Evolutionary conservation across 2,329 filamentous ascomycete species (phyloP).

Genomic region (Penicillium concentricum): DNA sequence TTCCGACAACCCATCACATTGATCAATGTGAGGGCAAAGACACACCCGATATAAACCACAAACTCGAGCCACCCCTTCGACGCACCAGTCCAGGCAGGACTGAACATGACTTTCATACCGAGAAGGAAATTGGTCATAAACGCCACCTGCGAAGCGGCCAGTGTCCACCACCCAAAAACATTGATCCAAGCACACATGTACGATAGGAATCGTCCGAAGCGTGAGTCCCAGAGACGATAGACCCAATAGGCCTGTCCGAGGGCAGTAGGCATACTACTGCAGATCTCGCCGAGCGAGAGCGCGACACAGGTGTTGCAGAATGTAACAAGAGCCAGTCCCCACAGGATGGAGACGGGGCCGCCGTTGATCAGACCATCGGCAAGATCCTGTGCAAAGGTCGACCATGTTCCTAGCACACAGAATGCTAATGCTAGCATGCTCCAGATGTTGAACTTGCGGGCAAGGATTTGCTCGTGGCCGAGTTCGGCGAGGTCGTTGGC

Average conservation of each 20-base stretch:
- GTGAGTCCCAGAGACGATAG: slow-evolving; percentile 41
- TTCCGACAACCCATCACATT: slow-evolving; percentile 54
- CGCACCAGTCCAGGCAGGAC: slow-evolving; percentile 47
- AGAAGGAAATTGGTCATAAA: slow-evolving; percentile 60
- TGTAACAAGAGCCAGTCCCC: slow-evolving; percentile 54
- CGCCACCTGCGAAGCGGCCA: slow-evolving; percentile 55
- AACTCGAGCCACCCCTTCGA: slow-evolving; percentile 54
- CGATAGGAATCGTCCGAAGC: slow-evolving; percentile 49
- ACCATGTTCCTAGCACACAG: slow-evolving; percentile 57
- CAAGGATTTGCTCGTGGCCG: slow-evolving; percentile 43
- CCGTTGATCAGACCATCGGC: slow-evolving; percentile 54
- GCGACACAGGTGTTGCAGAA: slow-evolving; percentile 55
- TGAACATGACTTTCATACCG: slow-evolving; percentile 55
- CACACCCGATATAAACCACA: slow-evolving; percentile 54
- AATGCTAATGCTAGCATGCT: slow-evolving; percentile 60
- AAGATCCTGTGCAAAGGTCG: slow-evolving; percentile 55
- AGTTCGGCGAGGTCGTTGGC: slow-evolving; percentile 41
- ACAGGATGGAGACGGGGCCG: slow-evolving; percentile 55
- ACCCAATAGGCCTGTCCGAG: slow-evolving; percentile 61
- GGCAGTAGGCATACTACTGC: slow-evolving; percentile 59
- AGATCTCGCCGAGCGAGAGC: slow-evolving; percentile 55
- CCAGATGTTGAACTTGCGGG: slow-evolving; percentile 52
- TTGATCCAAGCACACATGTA: slow-evolving; percentile 62
- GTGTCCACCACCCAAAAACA: slow-evolving; percentile 59
- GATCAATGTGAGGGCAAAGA: slow-evolving; percentile 48